These are phyloP conservation scores for Zarea fungicola DNA, from an alignment of 2,329 filamentous ascomycete species.

Conservation along the genomic window DNA sequence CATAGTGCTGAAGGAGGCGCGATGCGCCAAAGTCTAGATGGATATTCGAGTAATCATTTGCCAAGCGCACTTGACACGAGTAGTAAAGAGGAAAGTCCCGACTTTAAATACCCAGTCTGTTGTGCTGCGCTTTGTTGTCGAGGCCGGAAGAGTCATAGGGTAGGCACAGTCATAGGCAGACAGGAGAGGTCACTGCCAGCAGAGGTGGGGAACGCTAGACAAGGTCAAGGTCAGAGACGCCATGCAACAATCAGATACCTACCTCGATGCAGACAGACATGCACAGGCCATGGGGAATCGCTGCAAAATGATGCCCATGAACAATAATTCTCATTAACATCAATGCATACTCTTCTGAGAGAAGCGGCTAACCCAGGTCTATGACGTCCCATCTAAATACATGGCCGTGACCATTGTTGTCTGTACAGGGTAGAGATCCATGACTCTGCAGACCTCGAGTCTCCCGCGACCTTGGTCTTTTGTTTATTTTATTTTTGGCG, in stretches of 20 bases:
- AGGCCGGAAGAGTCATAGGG: slow-evolving; percentile 7
- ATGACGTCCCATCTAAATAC: background rate
- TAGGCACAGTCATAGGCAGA: slow-evolving; percentile 3
- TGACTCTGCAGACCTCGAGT: background rate
- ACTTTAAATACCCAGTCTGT: background rate
- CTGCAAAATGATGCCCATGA: background rate
- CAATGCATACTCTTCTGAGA: background rate
- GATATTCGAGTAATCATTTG: slow-evolving; percentile 29
- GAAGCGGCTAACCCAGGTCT: background rate
- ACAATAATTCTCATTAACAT: background rate
- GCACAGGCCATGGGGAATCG: background rate
- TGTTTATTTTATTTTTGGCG: too few species aligned
- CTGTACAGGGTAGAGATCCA: background rate
- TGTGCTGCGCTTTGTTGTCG: background rate
- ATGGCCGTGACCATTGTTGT: background rate
- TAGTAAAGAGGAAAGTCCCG: background rate
- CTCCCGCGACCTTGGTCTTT: background rate
- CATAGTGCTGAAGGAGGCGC: slow-evolving; percentile 38
- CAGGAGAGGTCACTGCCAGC: background rate
- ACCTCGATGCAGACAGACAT: background rate
- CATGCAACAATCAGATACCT: background rate
- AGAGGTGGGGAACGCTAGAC: background rate
- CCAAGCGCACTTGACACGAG: background rate
- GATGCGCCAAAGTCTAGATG: slow-evolving; percentile 11
- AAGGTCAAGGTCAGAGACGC: background rate